Evolutionary conservation across 148 eudicot species (phyloP), one percentile per base, ranked within the genome.

Genomic region (Rhododendron williamsianum): DNA sequence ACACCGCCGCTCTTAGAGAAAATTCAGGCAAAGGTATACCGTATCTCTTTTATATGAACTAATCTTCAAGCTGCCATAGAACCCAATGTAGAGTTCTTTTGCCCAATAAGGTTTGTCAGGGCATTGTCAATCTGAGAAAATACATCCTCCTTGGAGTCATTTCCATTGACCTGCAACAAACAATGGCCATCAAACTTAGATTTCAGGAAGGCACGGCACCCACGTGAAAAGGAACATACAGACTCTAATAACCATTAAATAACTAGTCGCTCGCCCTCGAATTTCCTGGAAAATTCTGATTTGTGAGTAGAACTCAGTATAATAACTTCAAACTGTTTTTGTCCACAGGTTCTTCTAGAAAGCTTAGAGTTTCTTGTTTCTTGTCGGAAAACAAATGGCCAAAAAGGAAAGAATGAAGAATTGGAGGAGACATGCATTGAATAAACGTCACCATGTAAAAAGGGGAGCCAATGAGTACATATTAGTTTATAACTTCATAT

Each of bases 91-190:
- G 89, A 85, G 48, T 80, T 82, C 86, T 81, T 89, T 85, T 76
- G 85, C 84, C 90, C 92, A 80, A 90, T 81, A 87, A 91, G 89
- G 33, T 94, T 81, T 33, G 93, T 83, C 78, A 96, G 87, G 10
- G 90, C 90, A 27, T 81, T 84, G 83, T 95, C 98, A 76, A 96
- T 94, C 84, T 94, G 92, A 45, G 93, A 90, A 88, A 93, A 96
- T 48, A 96, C 98, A 69, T 92, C 95, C 25, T 93, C 90, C 83
- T 93, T 93, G 33, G 89, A 72, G 78, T 85, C 91, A 87, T 89
- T 91, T 86, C 99, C 99, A 87, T 96, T 92, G 81, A 96, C 85
- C 98, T 96, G 93, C 86, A 92, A 86, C 67, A 86, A 78, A 65
- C 25, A 77, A 72, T 77, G 30, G 9, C 27, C 30, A 36, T 48